These are phyloP conservation scores for Fusarium sambucinum DNA, from an alignment of 2,329 filamentous ascomycete genomes.

Conservation along the genomic window DNA sequence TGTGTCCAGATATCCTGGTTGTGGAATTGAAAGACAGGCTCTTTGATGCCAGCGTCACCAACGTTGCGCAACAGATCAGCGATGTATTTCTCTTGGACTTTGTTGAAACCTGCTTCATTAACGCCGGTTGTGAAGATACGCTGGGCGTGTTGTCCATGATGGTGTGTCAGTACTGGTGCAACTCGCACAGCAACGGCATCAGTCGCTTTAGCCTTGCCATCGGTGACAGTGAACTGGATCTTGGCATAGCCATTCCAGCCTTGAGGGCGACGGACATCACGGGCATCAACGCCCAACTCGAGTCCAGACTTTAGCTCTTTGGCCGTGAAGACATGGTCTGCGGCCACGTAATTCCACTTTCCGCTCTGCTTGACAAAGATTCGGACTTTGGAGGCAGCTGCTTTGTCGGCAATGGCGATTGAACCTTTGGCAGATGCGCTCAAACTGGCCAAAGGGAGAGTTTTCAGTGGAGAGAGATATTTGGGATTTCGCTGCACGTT, in stretches of 20 bases:
- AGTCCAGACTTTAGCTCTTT: conserved; percentile 49
- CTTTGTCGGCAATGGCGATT: conserved; percentile 19
- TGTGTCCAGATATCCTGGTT: conserved; percentile 52
- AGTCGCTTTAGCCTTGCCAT: conserved; percentile 28
- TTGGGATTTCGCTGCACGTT: conserved; percentile 49
- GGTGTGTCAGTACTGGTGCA: conserved; percentile 54
- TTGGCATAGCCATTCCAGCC: conserved; percentile 49
- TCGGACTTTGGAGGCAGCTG: conserved; percentile 43
- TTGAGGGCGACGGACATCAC: conserved; percentile 45
- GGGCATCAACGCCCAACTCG: conserved; percentile 52
- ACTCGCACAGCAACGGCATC: conserved; percentile 51
- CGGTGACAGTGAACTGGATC: conserved; percentile 49
- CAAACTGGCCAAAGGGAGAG: conserved; percentile 43
- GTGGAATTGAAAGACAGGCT: conserved; percentile 23
- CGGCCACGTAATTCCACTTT: conserved; percentile 46
- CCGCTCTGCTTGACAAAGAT: conserved; percentile 45
- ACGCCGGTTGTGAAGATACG: conserved; percentile 33
- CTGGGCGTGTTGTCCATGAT: conserved; percentile 51
- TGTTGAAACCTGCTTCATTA: not conserved
- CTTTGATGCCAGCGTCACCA: conserved; percentile 11
- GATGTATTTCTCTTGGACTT: conserved; percentile 1
- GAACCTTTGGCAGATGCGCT: conserved; percentile 34
- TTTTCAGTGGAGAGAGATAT: conserved; percentile 51
- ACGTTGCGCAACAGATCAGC: conserved; percentile 18
- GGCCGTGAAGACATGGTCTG: conserved; percentile 46